These are phyloP conservation scores for Tetracentron sinense DNA, from an alignment of 164 flowering plant genomes.

Conservation along the genomic window DNA sequence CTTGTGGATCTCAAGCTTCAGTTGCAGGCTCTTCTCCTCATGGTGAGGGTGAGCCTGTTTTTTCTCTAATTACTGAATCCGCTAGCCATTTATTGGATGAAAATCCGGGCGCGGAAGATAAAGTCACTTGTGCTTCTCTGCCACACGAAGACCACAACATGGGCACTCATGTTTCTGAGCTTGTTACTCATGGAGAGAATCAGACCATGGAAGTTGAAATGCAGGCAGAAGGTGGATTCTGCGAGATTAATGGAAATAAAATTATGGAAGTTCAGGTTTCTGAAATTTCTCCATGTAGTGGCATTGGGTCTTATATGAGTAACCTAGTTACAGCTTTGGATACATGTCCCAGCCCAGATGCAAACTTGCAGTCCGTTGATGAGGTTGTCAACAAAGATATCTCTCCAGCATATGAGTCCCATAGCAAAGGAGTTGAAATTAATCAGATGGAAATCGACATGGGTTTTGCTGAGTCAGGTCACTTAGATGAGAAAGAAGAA, in stretches of 20 bases:
- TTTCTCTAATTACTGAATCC: too few relatives aligned
- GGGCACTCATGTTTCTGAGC: not conserved
- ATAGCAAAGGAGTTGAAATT: not conserved
- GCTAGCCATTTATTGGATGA: not conserved
- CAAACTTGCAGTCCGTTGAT: not conserved
- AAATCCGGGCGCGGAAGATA: not conserved
- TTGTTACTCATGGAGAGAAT: not conserved
- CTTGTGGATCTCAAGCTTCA: not conserved
- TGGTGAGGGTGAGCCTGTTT: not conserved
- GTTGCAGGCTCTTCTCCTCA: not conserved
- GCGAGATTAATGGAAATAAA: conserved; percentile 2
- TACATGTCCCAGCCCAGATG: conserved; percentile 4
- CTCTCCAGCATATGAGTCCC: not conserved
- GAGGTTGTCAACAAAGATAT: conserved; percentile 1
- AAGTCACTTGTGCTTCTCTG: not conserved
- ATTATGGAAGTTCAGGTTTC: not conserved
- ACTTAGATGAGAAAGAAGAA: conserved; percentile 6
- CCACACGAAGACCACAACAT: not conserved
- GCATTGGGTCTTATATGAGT: not conserved
- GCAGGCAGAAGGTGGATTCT: not conserved
- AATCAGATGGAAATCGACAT: conserved; percentile 1
- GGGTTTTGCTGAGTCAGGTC: not conserved
- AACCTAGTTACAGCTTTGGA: conserved; percentile 10
- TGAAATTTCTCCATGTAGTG: not conserved
- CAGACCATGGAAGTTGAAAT: too few relatives aligned